Percentiles rank a stretch among this genome's conserved stretches.
These are phyloP conservation scores for Fraxinus sp. DNA, from an alignment of 305 asterid genomes.

Conservation along the genomic window DNA sequence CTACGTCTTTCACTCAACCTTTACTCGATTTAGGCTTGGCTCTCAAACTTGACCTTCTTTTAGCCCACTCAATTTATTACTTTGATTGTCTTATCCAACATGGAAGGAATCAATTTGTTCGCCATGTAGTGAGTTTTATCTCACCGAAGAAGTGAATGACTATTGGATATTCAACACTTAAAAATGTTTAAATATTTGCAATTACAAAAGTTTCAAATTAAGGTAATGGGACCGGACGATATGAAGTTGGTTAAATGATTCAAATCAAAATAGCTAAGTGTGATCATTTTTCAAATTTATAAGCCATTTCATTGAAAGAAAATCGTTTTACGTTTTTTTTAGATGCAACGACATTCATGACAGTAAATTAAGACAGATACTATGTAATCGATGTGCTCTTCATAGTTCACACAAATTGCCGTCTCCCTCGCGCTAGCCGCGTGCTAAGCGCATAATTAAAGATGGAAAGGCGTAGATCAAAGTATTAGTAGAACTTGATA, in stretches of 20 bases:
- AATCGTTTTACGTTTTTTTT: background rate
- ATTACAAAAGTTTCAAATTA: background rate
- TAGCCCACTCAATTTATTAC: background rate
- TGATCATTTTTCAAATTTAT: background rate
- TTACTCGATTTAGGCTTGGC: background rate
- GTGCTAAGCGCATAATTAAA: background rate
- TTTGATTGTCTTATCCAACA: background rate
- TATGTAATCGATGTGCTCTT: background rate
- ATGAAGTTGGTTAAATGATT: background rate
- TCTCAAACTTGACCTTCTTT: background rate
- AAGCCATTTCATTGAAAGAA: background rate
- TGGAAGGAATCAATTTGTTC: background rate
- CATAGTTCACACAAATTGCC: background rate
- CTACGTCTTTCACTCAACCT: background rate
- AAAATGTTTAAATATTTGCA: background rate
- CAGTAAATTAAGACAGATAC: background rate
- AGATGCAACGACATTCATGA: background rate
- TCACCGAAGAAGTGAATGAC: background rate
- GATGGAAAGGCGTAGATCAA: background rate
- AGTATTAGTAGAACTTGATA: background rate
- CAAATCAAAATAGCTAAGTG: background rate
- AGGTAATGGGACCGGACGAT: background rate
- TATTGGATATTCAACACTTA: background rate
- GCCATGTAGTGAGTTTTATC: background rate
- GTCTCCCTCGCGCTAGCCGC: background rate